Conservation (phyloP, 805 yeast genomes). For the Komagataella pastoris region DNA sequence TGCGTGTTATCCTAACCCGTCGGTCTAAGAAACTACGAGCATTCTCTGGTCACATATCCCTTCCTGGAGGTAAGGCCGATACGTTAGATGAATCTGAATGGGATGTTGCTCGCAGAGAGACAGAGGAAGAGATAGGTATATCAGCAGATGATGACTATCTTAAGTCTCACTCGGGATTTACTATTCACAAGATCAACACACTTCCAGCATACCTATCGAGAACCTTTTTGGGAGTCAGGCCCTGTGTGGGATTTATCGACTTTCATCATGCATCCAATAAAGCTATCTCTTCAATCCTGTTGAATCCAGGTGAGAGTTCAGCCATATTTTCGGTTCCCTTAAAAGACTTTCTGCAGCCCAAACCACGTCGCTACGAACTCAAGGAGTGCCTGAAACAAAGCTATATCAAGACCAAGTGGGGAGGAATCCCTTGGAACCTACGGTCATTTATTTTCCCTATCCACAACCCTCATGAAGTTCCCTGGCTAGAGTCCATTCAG, state of each 20-base stretch:
- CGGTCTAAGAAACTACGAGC: conserved; percentile 55
- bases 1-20: conserved; percentile 68
- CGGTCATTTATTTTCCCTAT: conserved; percentile 51
- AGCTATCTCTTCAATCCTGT: conserved; percentile 20
- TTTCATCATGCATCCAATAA: conserved; percentile 15
- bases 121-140: conserved; percentile 79
- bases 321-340: conserved; percentile 61
- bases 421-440: conserved; percentile 54
- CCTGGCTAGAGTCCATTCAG: conserved; percentile 49
- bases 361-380: conserved; percentile 12
- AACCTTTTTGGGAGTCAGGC: conserved; percentile 73
- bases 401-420: conserved; percentile 42
- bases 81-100: conserved; percentile 48
- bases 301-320: conserved; percentile 72
- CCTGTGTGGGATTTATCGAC: conserved; percentile 57
- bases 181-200: conserved; percentile 43
- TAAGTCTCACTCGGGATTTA: conserved; percentile 32
- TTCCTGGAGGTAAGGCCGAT: conserved; percentile 94
- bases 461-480: conserved; percentile 37
- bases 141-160: conserved; percentile 32
- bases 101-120: conserved; percentile 70
- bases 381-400: conserved; percentile 20
- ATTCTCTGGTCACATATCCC: conserved; percentile 83
- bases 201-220: conserved; percentile 76
- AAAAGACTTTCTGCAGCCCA: conserved; percentile 35